A percentile compares a stretch with the other conserved stretches of the same genome.
Evolutionary conservation across 306 rosid species (phyloP).

Genomic region (Vigna mungo): DNA sequence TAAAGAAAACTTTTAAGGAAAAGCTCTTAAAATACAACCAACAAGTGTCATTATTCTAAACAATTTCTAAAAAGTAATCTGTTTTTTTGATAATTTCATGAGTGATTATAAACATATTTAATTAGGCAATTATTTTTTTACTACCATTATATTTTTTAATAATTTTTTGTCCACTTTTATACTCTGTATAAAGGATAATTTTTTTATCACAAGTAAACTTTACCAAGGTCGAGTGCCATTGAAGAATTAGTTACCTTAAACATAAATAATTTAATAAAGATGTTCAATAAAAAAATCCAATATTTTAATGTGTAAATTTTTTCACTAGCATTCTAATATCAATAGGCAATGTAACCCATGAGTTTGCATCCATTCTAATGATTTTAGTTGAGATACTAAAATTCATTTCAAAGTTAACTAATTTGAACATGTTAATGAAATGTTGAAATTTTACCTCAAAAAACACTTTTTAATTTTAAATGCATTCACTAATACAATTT

Average conservation of each 20-base stretch:
- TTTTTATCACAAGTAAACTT: not conserved
- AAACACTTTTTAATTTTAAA: not conserved
- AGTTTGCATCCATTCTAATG: no score
- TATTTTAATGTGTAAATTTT: not conserved
- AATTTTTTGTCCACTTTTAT: not conserved
- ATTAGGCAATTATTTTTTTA: not conserved
- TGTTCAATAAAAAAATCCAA: not conserved
- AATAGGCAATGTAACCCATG: no score
- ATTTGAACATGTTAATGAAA: constrained; percentile 2
- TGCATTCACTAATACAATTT: not conserved
- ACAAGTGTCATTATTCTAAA: no score
- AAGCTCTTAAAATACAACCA: no score
- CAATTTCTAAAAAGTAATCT: no score
- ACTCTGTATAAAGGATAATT: not conserved
- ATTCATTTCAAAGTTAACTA: not conserved
- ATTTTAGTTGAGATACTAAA: not conserved
- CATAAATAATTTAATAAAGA: not conserved
- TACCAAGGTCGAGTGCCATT: not conserved
- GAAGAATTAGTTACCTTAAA: not conserved
- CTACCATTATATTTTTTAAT: no score
- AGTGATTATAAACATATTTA: not conserved
- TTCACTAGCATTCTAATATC: no score
- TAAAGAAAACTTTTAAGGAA: no score
- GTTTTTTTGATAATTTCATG: no score
- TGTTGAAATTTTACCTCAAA: not conserved